phyloP scores from a whole-genome alignment of 2,329 filamentous ascomycete species.

The Aureobasidium sp. region DNA sequence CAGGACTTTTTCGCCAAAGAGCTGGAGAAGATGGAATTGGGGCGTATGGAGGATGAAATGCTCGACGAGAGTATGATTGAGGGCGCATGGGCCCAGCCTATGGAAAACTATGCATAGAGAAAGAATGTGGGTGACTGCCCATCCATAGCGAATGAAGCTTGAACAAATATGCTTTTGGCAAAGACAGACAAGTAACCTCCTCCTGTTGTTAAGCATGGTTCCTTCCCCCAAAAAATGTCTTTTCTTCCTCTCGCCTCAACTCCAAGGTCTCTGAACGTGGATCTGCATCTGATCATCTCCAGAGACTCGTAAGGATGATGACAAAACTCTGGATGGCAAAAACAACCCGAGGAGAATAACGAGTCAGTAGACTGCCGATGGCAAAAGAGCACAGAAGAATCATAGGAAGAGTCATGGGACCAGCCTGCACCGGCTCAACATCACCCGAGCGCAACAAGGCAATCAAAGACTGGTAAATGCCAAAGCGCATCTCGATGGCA shows the following conservation, averaged over 20 bases:
- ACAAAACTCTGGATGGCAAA: background rate
- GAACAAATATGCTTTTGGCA: background rate
- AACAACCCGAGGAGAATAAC: background rate
- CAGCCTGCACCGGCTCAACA: background rate
- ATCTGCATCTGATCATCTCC: background rate
- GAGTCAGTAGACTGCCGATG: background rate
- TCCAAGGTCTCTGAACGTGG: background rate
- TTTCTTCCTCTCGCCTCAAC: background rate
- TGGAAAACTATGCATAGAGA: slow-evolving; percentile 7
- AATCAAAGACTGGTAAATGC: background rate
- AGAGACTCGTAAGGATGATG: background rate
- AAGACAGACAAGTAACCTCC: background rate
- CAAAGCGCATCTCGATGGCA: background rate
- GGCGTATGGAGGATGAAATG: slow-evolving; percentile 20
- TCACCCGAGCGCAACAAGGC: background rate
- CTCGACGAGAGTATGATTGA: slow-evolving; percentile 13
- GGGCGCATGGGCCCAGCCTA: slow-evolving; percentile 1
- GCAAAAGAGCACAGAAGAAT: background rate
- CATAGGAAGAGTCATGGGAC: background rate
- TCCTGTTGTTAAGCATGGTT: background rate
- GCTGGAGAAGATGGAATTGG: slow-evolving; percentile 44
- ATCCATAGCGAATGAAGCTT: background rate
- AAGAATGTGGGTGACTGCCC: background rate
- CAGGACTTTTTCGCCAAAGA: slow-evolving; percentile 44
- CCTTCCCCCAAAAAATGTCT: background rate